These are phyloP conservation scores for Parasitella parasitica DNA, from an alignment of 371 early-diverging fungal genomes.

Conservation along the genomic window DNA sequence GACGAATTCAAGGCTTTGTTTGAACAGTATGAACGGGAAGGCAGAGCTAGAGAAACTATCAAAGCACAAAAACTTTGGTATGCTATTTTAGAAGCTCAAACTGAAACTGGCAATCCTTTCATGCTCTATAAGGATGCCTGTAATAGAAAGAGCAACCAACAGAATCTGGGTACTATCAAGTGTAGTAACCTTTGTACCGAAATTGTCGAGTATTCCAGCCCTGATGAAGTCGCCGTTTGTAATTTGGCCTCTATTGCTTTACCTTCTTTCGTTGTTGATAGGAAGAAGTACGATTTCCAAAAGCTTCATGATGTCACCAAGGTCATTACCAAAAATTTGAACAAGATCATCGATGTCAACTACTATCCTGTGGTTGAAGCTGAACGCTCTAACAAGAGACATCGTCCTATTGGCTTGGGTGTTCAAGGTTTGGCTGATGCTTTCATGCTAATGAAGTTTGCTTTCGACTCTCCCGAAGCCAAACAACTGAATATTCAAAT, in stretches of 20 bases:
- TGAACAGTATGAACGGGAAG: slow-evolving; percentile 82
- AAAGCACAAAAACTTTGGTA: slow-evolving; percentile 99
- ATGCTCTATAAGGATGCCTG: slow-evolving; percentile 97
- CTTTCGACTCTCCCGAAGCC: slow-evolving; percentile 96
- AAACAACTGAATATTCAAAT: slow-evolving; percentile 86
- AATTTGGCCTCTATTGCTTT: slow-evolving; percentile 98
- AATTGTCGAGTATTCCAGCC: slow-evolving; percentile 94
- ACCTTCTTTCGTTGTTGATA: slow-evolving; percentile 88
- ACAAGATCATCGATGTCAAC: slow-evolving; percentile 97
- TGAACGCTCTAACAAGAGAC: slow-evolving; percentile 85
- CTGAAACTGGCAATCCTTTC: slow-evolving; percentile 99
- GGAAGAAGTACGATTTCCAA: slow-evolving; percentile 70
- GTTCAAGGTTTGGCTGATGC: slow-evolving; percentile 99
- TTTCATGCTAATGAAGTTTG: slow-evolving; percentile 92
- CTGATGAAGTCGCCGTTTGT: slow-evolving; percentile 99
- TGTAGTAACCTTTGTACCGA: slow-evolving; percentile 88
- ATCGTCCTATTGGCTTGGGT: slow-evolving; percentile 98
- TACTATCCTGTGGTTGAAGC: slow-evolving; percentile 97
- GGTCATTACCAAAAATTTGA: slow-evolving; percentile 90
- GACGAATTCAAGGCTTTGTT: slow-evolving; percentile 94
- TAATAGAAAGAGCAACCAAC: slow-evolving; percentile 97
- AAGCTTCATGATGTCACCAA: slow-evolving; percentile 74
- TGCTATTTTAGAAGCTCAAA: slow-evolving; percentile 97
- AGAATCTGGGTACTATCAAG: slow-evolving; percentile 96
- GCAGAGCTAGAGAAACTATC: slow-evolving; percentile 82